Evolutionary conservation across 2,329 filamentous ascomycete species (phyloP).

Genomic region (Ophiostoma sp.): DNA sequence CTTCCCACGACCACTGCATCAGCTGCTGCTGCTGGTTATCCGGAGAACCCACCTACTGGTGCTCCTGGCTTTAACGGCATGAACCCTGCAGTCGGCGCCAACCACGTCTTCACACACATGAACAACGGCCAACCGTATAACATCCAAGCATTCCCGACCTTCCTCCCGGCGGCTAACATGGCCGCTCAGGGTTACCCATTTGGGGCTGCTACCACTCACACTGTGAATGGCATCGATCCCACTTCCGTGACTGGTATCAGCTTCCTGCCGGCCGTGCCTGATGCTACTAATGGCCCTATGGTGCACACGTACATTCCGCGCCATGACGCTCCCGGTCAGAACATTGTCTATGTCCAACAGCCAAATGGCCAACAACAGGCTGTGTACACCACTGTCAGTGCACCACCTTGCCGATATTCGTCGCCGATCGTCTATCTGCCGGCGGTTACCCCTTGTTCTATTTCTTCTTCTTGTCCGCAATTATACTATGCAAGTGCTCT

Average conservation of each 20-base stretch:
- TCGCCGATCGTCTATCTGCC: not conserved
- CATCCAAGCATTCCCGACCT: constrained; percentile 23
- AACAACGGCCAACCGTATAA: constrained; percentile 19
- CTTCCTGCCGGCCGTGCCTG: constrained; percentile 60
- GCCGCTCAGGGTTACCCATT: not conserved
- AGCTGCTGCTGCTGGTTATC: constrained; percentile 23
- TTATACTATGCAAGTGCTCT: constrained; percentile 24
- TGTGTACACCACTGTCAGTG: constrained; percentile 28
- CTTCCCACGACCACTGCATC: constrained; percentile 23
- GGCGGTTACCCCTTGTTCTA: not conserved
- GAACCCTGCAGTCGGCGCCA: constrained; percentile 28
- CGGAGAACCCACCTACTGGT: not conserved
- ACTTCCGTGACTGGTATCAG: constrained; percentile 43
- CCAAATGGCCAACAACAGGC: constrained; percentile 15
- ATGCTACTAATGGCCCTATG: constrained; percentile 57
- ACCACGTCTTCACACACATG: constrained; percentile 29
- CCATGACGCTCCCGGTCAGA: constrained; percentile 40
- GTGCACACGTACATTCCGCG: constrained; percentile 58
- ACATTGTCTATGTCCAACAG: constrained; percentile 27
- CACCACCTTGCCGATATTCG: not conserved
- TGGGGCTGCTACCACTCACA: not conserved
- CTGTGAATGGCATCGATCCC: constrained; percentile 23
- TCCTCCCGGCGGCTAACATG: constrained; percentile 17
- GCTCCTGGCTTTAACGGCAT: constrained; percentile 16
- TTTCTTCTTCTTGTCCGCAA: not conserved